A percentile compares a stretch with the other conserved stretches of the same genome.
phyloP scores from a whole-genome alignment of 2,329 filamentous ascomycete species.

The Penicillium expansum region DNA sequence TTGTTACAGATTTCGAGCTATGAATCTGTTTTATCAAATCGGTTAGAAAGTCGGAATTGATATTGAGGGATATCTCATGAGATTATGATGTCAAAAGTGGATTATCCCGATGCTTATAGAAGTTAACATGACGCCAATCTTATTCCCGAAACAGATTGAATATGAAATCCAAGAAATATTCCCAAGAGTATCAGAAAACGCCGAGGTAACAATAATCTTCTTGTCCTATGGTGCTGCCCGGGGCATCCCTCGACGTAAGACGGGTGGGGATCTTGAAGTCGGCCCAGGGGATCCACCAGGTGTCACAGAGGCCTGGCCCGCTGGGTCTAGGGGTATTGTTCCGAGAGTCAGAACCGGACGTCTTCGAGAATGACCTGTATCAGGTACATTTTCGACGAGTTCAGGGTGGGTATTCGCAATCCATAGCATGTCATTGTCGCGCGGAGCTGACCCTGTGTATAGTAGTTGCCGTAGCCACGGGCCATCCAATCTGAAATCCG shows the following conservation, averaged over 20 bases:
- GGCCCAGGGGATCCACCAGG: not conserved
- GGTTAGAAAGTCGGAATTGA: not conserved
- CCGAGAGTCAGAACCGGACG: not conserved
- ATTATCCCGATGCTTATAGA: not conserved
- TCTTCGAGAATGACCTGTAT: not conserved
- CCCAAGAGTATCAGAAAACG: not conserved
- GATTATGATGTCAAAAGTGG: not conserved
- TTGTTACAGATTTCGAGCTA: not conserved
- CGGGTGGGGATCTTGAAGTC: not conserved
- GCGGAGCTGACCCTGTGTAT: not conserved
- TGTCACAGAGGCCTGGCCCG: not conserved
- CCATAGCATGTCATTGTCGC: not conserved
- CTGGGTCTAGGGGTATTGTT: not conserved
- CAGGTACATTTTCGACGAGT: not conserved
- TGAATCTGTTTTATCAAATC: not conserved
- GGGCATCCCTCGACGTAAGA: not conserved
- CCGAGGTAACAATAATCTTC: not conserved
- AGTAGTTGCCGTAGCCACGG: not conserved
- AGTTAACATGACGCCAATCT: not conserved
- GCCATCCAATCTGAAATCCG: not conserved
- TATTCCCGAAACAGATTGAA: no score
- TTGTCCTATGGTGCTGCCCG: not conserved
- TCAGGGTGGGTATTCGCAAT: not conserved
- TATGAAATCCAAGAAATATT: no score
- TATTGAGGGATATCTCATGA: not conserved